Evolutionary conservation across 257 asterid genomes (phyloP).

Genomic region (Parsonsia alboflavescens): DNA sequence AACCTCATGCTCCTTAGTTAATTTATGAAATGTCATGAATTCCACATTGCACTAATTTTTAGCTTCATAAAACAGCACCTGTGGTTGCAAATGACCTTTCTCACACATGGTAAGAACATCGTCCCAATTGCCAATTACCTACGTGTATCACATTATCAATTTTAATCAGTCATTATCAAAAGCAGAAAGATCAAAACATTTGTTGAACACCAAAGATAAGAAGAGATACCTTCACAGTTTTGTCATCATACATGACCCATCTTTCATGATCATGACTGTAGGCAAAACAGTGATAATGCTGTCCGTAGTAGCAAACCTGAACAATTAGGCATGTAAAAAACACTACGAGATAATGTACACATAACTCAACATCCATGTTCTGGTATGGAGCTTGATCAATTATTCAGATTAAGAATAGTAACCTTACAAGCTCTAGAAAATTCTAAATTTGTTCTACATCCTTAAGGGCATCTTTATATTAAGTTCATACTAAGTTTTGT

Average conservation of each 20-base stretch:
- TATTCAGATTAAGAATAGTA: neutral
- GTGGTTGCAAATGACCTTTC: conserved; percentile 95
- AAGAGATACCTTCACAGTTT: conserved; percentile 72
- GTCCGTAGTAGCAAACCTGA: conserved; percentile 76
- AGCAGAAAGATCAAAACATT: neutral
- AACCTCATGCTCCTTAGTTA: conserved; percentile 15
- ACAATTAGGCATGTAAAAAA: neutral
- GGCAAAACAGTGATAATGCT: conserved; percentile 95
- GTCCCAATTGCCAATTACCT: conserved; percentile 88
- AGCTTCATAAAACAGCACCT: conserved; percentile 86
- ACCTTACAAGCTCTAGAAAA: neutral
- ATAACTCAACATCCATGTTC: neutral
- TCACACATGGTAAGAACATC: conserved; percentile 83
- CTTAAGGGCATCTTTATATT: neutral
- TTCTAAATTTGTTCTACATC: neutral
- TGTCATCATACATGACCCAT: conserved; percentile 97
- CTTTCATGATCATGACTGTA: conserved; percentile 61
- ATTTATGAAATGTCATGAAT: neutral
- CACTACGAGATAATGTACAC: neutral
- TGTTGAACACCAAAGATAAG: conserved; percentile 7
- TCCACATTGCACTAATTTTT: conserved; percentile 37
- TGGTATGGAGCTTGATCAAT: neutral
- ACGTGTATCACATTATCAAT: conserved; percentile 9
- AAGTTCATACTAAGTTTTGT: neutral
- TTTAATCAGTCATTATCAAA: neutral